phyloP scores from a whole-genome alignment of 2,329 filamentous ascomycete genomes.

The Mycosphaerelloides madeirae region DNA sequence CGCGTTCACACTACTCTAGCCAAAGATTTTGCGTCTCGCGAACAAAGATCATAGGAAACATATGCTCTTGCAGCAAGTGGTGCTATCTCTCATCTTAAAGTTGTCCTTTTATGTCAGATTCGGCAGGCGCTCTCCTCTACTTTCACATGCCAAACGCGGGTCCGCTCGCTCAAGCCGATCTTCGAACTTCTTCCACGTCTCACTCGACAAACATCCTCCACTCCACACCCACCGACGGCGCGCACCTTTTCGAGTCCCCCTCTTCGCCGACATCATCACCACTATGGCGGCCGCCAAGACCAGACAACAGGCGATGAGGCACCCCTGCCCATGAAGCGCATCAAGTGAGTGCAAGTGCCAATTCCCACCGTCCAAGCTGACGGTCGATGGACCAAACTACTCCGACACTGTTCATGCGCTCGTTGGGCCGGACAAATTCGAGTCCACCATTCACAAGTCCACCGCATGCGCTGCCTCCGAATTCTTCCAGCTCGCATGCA shows the following conservation, averaged over 20 bases:
- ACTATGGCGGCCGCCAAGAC: background rate
- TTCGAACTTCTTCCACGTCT: background rate
- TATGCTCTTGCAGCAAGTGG: too few relatives aligned
- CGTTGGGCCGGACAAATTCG: conserved; percentile 1
- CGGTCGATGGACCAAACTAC: background rate
- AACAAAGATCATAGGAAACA: too few relatives aligned
- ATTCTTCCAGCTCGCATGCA: conserved; percentile 11
- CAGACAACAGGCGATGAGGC: background rate
- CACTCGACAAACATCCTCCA: background rate
- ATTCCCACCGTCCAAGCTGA: background rate
- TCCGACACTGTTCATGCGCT: conserved; percentile 1
- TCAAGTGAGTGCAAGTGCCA: background rate
- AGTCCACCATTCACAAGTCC: conserved; percentile 7
- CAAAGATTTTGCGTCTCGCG: too few relatives aligned
- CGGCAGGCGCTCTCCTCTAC: background rate
- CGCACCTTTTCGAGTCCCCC: background rate
- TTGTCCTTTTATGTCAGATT: background rate
- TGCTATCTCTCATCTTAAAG: too few relatives aligned
- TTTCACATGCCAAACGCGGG: background rate
- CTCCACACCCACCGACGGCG: background rate
- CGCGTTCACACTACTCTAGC: too few relatives aligned
- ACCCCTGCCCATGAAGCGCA: background rate
- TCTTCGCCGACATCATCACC: background rate
- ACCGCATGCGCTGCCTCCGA: conserved; percentile 4
- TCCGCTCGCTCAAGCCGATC: too few relatives aligned